Base-by-base conservation (phyloP, 2,329 filamentous ascomycete genomes). In the Talaromyces sp. region DNA sequence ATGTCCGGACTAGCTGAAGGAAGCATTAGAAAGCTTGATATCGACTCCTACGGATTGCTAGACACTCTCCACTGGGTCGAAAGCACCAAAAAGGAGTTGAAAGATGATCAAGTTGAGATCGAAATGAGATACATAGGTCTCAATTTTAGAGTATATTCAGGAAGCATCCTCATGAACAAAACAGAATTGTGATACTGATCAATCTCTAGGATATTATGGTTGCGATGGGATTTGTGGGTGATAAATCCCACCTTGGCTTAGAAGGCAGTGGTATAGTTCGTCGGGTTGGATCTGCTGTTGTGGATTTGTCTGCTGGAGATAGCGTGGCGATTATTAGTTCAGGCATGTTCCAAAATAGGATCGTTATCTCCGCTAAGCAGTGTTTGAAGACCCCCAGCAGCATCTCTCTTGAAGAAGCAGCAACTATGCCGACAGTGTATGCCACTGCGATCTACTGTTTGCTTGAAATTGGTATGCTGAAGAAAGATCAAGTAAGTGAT, bases 251-350 rank as follows among this genome's bases (percentile, higher is more conserved):
- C 9, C 41, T 72, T 2, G 70, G 71, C 1, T 35, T 69, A 1
- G 72, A 75, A 30, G 68, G 61, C 2, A 61, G 57, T 42, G 72
- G 71, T 17, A 47, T 71, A 13, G 59, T 75, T n/a, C 61, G 55
- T 20, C 44, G 47, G 10, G 55, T 71, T 2, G 72, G 72, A 13
- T 44, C 42, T 3, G 55, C 50, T 7, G 66, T 70, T 13, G 54
- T 44, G 1, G 50, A 56, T 16, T 42, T 73, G 4, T 27, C 47
- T 2, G 47, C 60, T 5, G 73, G 71, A 3, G 71, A 75, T 29
- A 51, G 61, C 19, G 68, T 75, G 0, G 54, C 65, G 8, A 32
- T 56, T 2, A 49, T 57, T 17, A 32, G 30, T 10, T 8, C n/a
- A 1, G 46, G 46, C 2, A 3, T 42, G 3, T 27, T 41, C 2